A percentile compares a stretch with the other conserved stretches of the same genome.
phyloP scores from a whole-genome alignment of 2,329 filamentous ascomycete genomes.

The Tolypocladium cylindrosporum region DNA sequence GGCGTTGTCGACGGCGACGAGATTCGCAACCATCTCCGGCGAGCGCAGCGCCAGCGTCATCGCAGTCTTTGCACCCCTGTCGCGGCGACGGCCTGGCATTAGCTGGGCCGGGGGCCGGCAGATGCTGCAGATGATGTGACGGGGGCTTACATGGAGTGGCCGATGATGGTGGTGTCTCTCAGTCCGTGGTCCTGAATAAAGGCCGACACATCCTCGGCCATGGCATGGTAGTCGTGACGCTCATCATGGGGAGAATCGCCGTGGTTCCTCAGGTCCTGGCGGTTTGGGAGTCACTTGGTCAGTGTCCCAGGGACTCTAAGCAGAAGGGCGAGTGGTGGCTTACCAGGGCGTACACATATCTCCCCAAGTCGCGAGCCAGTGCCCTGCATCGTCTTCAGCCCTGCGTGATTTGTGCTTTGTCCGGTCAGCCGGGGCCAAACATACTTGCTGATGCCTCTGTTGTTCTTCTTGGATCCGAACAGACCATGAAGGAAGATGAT shows the following conservation, averaged over 20 bases:
- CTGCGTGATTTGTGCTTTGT: background rate
- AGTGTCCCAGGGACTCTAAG: background rate
- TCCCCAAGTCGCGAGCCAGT: constrained; percentile 68
- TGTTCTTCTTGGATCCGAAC: constrained; percentile 94
- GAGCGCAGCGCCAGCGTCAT: constrained; percentile 74
- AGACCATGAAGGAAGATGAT: constrained; percentile 88
- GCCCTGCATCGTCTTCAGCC: constrained; percentile 39
- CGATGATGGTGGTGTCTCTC: constrained; percentile 67
- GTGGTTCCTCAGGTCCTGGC: constrained; percentile 82
- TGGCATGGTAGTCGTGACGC: constrained; percentile 68
- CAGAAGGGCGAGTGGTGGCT: constrained; percentile 16
- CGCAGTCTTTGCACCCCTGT: constrained; percentile 82
- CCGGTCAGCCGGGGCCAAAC: constrained; percentile 17
- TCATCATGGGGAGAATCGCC: constrained; percentile 74
- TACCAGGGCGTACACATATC: constrained; percentile 74
- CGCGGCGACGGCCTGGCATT: background rate
- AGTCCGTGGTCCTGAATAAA: constrained; percentile 68
- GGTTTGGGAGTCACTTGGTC: background rate
- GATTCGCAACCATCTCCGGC: constrained; percentile 55
- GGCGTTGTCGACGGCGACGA: constrained; percentile 86
- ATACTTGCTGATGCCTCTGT: constrained; percentile 88
- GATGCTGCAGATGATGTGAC: background rate
- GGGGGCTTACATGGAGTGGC: constrained; percentile 72
- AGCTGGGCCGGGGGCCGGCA: background rate
- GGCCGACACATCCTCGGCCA: constrained; percentile 72